Base-by-base conservation (phyloP, 2,329 filamentous ascomycete species). In the Beauveria sp. region DNA sequence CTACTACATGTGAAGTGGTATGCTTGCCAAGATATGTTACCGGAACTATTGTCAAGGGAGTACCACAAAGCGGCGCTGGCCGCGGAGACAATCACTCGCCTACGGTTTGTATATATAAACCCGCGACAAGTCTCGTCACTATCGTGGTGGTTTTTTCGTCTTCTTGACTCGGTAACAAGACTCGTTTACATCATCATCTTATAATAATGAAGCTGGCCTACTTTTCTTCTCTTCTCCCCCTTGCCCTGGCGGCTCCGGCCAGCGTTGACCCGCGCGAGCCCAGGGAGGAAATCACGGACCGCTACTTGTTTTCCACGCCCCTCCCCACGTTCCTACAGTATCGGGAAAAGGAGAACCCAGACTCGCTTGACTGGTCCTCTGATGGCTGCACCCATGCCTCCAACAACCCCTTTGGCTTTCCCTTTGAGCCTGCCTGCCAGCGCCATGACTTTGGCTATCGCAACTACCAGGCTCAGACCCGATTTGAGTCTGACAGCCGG, bases 401-500 rank as follows among this genome's bases (percentile, higher is more conserved):
- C 7, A 67, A 70, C 63, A 67, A 68, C 45, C 70, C 67, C 0
- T 54, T 60, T 3, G 66, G 67, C 6, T 72, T 66, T 62, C 62
- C 69, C 52, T 73, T 72, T 53, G 43, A 60, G 28, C 63, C 65
- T 10, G 67, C 66, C 8, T 76, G 73, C 69, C 66, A 73, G 56
- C 74, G 77, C 28, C 77, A 79, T 62, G 77, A 79, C 63, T 79
- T 79, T 60, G 76, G 76, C 14, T 75, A 75, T 65, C 68, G 71
- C 45, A 79, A 79, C 67, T 77, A 70, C 51, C 52, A 54, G 30
- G 24, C 26, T 18, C 61, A 63, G 43, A 8, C 20, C 5, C 74
- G 80, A n/a, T 81, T 81, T 66, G 73, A 70, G 28, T 67, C 69
- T 2, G 64, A 62, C 8, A 69, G 69, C 52, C 76, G 76, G 63